Evolutionary conservation across 805 yeast genomes (phyloP), one percentile per base, ranked within the genome.

Genomic region (Ogataea ramenticola): DNA sequence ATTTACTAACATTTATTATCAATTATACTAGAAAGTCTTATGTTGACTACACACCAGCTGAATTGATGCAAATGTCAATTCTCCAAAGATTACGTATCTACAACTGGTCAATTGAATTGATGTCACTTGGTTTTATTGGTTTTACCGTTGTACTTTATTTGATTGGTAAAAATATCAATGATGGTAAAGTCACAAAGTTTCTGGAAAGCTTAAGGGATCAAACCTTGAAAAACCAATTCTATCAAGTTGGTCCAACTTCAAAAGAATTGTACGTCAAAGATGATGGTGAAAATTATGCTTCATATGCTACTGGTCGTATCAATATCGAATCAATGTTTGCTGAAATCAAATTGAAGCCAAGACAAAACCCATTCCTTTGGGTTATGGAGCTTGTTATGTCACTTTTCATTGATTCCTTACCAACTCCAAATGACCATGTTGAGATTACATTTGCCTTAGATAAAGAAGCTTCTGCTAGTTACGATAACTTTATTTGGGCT

Each of bases 221-320:
- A 1, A 75, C 72, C 10, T 70, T 90, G 46, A 68, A 72, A 37
- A 73, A 74, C 34, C 83, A 90, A 60, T 93, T 93, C 60, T 77
- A 71, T 55, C 89, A 84, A 60, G 90, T 83, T 47, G 96, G 96
- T 49, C 77, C 72, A 31, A 57, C 69, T 7, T 45, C 57, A 34
- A 66, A 64, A 20, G 61, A 69, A 45, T 64, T 78, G 54, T 70
- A 72, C 49, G 69, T 80, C 52, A 73, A 77, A 61, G 95, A 84
- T 57, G 75, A 79, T 40, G 67, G 80, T 22, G 80, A 82, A 53
- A 68, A 72, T 47, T 87, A 65, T 62, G 65, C 70, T 11, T 70
- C 86, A 32, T 93, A 87, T 61, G 95, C 96, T 36, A 76, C 96
- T 45, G 99, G 99, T 49, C 81, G 99, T 63, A 68, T 78, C 46